A percentile compares a stretch with the other conserved stretches of the same genome.
Evolutionary conservation across 2,329 filamentous ascomycete species (phyloP).

Genomic region (Trichoderma guizhouense): DNA sequence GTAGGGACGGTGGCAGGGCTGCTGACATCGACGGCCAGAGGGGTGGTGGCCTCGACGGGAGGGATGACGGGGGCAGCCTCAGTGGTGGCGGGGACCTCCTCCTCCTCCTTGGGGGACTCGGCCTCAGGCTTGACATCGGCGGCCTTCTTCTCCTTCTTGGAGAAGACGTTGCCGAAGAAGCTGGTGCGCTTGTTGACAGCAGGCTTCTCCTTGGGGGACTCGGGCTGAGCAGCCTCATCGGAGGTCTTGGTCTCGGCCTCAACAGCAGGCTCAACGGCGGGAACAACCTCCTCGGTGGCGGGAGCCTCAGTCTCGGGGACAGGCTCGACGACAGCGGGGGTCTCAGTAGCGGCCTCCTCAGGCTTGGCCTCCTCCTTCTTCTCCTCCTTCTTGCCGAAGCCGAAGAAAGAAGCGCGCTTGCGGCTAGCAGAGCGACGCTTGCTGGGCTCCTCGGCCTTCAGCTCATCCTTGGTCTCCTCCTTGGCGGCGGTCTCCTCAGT

Average conservation of each 20-base stretch:
- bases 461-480: constrained; percentile 44
- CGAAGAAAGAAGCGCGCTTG: constrained; percentile 65
- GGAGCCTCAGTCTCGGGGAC: constrained; percentile 33
- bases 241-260: constrained; percentile 31
- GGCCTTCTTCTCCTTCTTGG: constrained; percentile 59
- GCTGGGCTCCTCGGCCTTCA: constrained; percentile 51
- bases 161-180: constrained; percentile 51
- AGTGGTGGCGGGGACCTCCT: constrained; percentile 39
- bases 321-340: constrained; percentile 37
- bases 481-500: constrained; percentile 36
- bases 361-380: constrained; percentile 38
- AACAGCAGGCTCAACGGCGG: constrained; percentile 30
- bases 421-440: constrained; percentile 61
- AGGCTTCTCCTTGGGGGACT: constrained; percentile 48
- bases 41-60: constrained; percentile 55
- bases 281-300: constrained; percentile 35
- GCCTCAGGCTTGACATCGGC: constrained; percentile 45
- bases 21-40: constrained; percentile 53
- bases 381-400: constrained; percentile 56
- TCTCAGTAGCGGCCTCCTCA: constrained; percentile 33
- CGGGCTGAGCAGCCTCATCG: constrained; percentile 41
- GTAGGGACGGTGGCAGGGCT: constrained; percentile 45
- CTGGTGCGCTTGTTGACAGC: constrained; percentile 53
- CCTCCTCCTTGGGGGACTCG: constrained; percentile 43
- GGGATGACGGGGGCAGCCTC: constrained; percentile 58